These are phyloP conservation scores for Kwoniella sp. DNA, from an alignment of 768 basidiomycete species.

Conservation along the genomic window DNA sequence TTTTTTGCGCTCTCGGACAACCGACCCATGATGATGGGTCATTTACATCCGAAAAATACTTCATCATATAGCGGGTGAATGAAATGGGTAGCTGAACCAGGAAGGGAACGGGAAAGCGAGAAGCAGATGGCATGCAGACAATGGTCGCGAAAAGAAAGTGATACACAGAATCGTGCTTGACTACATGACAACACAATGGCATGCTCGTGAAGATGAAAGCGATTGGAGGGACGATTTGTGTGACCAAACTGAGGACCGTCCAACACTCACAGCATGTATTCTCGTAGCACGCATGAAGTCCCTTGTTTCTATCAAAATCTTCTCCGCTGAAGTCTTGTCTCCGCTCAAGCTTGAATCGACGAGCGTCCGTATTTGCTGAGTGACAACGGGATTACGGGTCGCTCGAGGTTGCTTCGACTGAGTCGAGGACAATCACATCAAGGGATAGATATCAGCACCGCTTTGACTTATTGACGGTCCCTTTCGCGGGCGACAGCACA, in stretches of 20 bases:
- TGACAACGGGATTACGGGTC: slow-evolving; percentile 31
- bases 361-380: slow-evolving; percentile 31
- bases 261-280: slow-evolving; percentile 72
- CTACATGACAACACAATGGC: too few relatives aligned
- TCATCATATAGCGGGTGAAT: slow-evolving; percentile 42
- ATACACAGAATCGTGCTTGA: too few relatives aligned
- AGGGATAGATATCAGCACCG: too few relatives aligned
- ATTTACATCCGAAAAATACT: slow-evolving; percentile 56
- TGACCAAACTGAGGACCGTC: too few relatives aligned
- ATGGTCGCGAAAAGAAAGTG: too few relatives aligned
- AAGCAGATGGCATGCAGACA: too few relatives aligned
- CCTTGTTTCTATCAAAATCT: slow-evolving; percentile 46
- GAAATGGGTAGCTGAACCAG: background rate
- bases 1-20: slow-evolving; percentile 56
- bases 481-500: too few relatives aligned
- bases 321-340: slow-evolving; percentile 13
- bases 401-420: slow-evolving; percentile 40
- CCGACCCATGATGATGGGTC: slow-evolving; percentile 33
- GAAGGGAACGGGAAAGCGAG: background rate
- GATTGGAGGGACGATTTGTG: too few relatives aligned
- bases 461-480: background rate
- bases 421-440: background rate
- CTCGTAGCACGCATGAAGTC: slow-evolving; percentile 72
- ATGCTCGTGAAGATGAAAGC: too few relatives aligned
- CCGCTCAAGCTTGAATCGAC: slow-evolving; percentile 12